These are phyloP conservation scores for Rhamnella rubrinervis DNA, from an alignment of 331 rosid genomes.

Conservation along the genomic window DNA sequence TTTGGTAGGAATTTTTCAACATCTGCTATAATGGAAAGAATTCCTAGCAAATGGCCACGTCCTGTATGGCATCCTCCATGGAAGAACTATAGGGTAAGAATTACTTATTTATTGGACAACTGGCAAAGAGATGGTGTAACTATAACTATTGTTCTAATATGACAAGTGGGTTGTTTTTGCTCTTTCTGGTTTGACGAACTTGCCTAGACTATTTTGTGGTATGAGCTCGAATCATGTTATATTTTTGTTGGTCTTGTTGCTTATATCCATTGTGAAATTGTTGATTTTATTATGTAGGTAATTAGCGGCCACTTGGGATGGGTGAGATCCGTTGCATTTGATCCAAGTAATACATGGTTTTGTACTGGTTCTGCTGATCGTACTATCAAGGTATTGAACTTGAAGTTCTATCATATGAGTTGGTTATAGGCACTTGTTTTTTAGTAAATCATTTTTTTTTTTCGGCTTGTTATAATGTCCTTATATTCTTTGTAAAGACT, in stretches of 20 bases:
- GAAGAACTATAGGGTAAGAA: constrained; percentile 86
- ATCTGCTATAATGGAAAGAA: constrained; percentile 92
- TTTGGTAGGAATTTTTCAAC: constrained; percentile 66
- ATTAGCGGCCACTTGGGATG: constrained; percentile 98
- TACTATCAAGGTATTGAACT: constrained; percentile 76
- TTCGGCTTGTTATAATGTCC: neutral
- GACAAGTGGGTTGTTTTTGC: neutral
- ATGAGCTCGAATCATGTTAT: neutral
- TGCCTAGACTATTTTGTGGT: neutral
- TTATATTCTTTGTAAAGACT: neutral
- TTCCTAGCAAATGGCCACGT: constrained; percentile 98
- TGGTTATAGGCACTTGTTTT: neutral
- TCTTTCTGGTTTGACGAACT: neutral
- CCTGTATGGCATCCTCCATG: constrained; percentile 99
- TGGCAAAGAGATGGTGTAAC: too few species aligned
- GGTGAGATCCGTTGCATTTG: constrained; percentile 96
- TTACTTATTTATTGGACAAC: neutral
- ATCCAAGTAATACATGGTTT: constrained; percentile 96
- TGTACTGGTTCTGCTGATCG: constrained; percentile 99
- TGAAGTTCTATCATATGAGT: constrained; percentile 6
- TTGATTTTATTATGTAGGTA: constrained; percentile 54
- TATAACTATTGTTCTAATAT: too few species aligned
- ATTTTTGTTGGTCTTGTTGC: neutral
- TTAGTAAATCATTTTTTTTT: neutral
- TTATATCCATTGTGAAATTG: neutral